A percentile compares a stretch with the other conserved stretches of the same genome.
These are phyloP conservation scores for Crepidotus variabilis DNA, from an alignment of 768 basidiomycete species.

Conservation along the genomic window DNA sequence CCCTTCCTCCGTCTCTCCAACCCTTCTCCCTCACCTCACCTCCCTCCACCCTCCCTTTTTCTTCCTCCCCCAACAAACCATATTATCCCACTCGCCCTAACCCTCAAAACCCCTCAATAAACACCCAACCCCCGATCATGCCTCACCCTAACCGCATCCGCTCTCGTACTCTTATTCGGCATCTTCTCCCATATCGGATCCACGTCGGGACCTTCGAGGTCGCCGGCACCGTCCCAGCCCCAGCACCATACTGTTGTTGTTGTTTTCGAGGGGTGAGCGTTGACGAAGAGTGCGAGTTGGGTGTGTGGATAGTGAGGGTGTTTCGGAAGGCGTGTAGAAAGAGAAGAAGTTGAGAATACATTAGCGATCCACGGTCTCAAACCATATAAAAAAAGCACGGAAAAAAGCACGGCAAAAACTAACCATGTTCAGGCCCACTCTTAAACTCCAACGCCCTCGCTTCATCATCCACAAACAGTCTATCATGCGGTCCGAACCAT, in stretches of 20 bases:
- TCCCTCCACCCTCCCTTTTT: too few relatives aligned
- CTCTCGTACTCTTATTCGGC: slow-evolving; percentile 56
- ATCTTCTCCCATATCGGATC: slow-evolving; percentile 95
- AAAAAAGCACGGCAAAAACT: slow-evolving; percentile 25
- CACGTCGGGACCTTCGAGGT: slow-evolving; percentile 95
- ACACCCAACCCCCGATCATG: slow-evolving; percentile 54
- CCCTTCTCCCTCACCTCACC: too few relatives aligned
- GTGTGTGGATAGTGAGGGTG: too few relatives aligned
- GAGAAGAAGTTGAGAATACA: too few relatives aligned
- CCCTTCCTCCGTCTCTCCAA: too few relatives aligned
- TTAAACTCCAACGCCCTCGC: slow-evolving; percentile 70
- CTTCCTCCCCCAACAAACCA: too few relatives aligned
- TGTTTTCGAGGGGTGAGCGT: background rate
- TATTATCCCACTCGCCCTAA: too few relatives aligned
- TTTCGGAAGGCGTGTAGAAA: too few relatives aligned
- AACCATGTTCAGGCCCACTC: slow-evolving; percentile 84
- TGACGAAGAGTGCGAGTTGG: too few relatives aligned
- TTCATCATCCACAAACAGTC: slow-evolving; percentile 90
- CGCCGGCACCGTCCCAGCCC: slow-evolving; percentile 99
- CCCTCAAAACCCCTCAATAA: slow-evolving; percentile 2
- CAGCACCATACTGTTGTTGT: slow-evolving; percentile 99
- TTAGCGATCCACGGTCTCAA: too few relatives aligned
- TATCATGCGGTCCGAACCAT: slow-evolving; percentile 97
- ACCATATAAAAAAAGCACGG: too few relatives aligned
- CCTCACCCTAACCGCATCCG: slow-evolving; percentile 62